Evolutionary conservation across 345 rosid genomes (phyloP).

Genomic region (Bruguiera gymnorhiza): DNA sequence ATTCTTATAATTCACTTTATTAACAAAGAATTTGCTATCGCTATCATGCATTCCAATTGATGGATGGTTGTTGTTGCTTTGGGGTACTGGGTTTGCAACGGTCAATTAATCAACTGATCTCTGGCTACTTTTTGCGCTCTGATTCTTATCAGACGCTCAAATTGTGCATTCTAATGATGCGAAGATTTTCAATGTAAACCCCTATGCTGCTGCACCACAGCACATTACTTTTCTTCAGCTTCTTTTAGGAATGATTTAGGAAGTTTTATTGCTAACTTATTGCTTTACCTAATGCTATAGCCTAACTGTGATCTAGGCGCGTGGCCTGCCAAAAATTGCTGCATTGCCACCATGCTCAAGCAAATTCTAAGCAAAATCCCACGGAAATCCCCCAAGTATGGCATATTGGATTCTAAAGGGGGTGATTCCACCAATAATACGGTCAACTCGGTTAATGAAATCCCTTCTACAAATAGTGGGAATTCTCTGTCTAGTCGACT

Average conservation of each 20-base stretch:
- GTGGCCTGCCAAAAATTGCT: constrained; percentile 27
- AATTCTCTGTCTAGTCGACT: constrained; percentile 55
- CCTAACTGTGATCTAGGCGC: constrained; percentile 20
- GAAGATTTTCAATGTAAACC: no score
- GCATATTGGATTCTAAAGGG: constrained; percentile 39
- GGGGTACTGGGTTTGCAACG: no score
- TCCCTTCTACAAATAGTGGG: constrained; percentile 56
- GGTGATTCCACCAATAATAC: constrained; percentile 38
- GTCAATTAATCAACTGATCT: no score
- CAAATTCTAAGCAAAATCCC: constrained; percentile 80
- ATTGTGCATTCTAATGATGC: no score
- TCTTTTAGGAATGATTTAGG: not conserved
- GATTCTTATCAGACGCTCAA: no score
- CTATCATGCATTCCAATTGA: no score
- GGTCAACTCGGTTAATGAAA: constrained; percentile 37
- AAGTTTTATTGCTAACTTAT: not conserved
- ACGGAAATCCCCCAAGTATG: constrained; percentile 51
- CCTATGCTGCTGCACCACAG: no score
- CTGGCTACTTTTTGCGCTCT: no score
- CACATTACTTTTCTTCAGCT: not conserved
- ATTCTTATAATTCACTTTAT: not conserved
- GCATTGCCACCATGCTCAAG: constrained; percentile 53
- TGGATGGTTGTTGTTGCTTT: no score
- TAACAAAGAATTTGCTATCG: no score
- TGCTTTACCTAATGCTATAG: no score